A percentile compares a stretch with the other conserved stretches of the same genome.
phyloP scores from a whole-genome alignment of 1,284 basidiomycete species.

The Ganoderma meredithae region DNA sequence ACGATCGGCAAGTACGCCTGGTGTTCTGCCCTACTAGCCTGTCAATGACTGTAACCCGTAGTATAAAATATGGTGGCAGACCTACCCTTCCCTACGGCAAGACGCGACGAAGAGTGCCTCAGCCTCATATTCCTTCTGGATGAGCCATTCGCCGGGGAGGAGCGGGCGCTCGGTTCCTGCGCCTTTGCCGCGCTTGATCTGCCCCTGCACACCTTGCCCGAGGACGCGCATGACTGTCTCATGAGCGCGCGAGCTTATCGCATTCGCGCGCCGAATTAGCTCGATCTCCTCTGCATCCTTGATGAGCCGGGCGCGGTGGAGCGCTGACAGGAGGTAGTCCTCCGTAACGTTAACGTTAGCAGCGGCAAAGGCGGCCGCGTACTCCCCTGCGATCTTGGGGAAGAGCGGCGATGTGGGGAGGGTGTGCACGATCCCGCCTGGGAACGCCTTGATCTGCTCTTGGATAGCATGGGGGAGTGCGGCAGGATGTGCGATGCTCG shows the following conservation, averaged over 20 bases:
- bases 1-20: slow-evolving; percentile 93
- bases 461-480: slow-evolving; percentile 60
- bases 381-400: slow-evolving; percentile 54
- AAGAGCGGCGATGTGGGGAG: slow-evolving; percentile 69
- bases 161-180: slow-evolving; percentile 60
- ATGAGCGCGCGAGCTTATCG: slow-evolving; percentile 87
- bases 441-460: slow-evolving; percentile 61
- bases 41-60: not conserved
- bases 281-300: slow-evolving; percentile 81
- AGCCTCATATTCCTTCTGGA: slow-evolving; percentile 89
- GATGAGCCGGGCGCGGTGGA: slow-evolving; percentile 79
- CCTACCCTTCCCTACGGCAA: slow-evolving; percentile 84
- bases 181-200: slow-evolving; percentile 53
- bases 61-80: slow-evolving; percentile 7
- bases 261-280: slow-evolving; percentile 79
- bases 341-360: slow-evolving; percentile 53
- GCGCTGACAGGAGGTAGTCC: slow-evolving; percentile 72
- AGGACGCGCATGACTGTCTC: slow-evolving; percentile 92
- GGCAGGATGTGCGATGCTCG: slow-evolving; percentile 58
- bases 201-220: slow-evolving; percentile 71
- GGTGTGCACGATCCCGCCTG: slow-evolving; percentile 66
- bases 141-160: slow-evolving; percentile 81
- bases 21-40: slow-evolving; percentile 69
- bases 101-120: slow-evolving; percentile 91
- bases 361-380: slow-evolving; percentile 48